Base-by-base conservation (phyloP, 352 stramenopile species). In the Pythium coloratum region DNA sequence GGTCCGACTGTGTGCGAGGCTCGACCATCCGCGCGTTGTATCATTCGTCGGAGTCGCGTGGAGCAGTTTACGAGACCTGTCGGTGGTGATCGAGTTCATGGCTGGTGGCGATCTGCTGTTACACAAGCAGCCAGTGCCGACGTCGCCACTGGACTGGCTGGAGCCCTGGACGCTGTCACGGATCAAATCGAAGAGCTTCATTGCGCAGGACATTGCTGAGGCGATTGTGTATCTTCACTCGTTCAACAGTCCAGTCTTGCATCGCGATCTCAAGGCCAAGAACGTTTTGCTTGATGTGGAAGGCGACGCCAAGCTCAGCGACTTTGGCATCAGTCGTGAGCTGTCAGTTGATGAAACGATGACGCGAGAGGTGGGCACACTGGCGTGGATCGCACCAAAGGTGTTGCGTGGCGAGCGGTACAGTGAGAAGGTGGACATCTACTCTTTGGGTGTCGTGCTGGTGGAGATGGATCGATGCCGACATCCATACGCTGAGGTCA, bases 11-110 rank as follows among this genome's bases (percentile, higher is more conserved):
- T 75, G 71, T 46, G 62, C 71, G 10, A 66, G 36, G 9, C 18
- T 77, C 20, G 63, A 72, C 42, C 71, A 77, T 24, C 60, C 67
- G 13, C 72, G 72, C n/a, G 62, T 77, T 20, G 67, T 71, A 3
- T 12, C 47, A 5, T 76, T 76, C 30, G 44, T 76, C 26, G 70
- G 70, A 16, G 55, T 76, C 16, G 58, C 60, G n/a, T 76, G 66
- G 65, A 76, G 55, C 55, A 76, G 59, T 30, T 36, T 76, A 2
- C 33, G 64, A 18, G 60, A 76, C 20, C 33, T 76, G 30, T 60
- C 65, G n/a, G 69, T 73, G 16, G 53, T 76, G 18, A 73, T 57
- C n/a, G 70, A 76, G 58, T 76, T 51, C 66, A 71, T 72, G 66
- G 32, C 44, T 9, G 55, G 60, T n/a, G 70, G 70, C 7, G 69